Percentiles rank a stretch among this genome's conserved stretches.
Evolutionary conservation across 179 eudicot species (phyloP).

Genomic region (Dionaea muscipula): DNA sequence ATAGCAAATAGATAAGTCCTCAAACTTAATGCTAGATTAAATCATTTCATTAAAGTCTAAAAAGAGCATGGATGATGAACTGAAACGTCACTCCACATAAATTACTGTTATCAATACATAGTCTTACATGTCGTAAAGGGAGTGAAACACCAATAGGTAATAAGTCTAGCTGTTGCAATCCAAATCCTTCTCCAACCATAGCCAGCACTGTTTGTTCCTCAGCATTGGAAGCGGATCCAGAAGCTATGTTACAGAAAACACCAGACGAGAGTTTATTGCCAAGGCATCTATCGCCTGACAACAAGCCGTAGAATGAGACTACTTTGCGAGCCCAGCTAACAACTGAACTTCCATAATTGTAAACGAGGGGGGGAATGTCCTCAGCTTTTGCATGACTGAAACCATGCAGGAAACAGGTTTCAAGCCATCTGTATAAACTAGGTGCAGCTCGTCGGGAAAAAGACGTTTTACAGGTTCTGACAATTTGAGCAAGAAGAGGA

Average conservation of each 20-base stretch:
- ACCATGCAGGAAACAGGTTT: slow-evolving; percentile 67
- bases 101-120: background rate
- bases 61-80: background rate
- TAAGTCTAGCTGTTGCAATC: slow-evolving; percentile 83
- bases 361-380: slow-evolving; percentile 72
- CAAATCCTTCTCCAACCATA: slow-evolving; percentile 95
- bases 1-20: background rate
- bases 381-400: slow-evolving; percentile 25
- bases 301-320: slow-evolving; percentile 69
- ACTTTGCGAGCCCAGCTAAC: slow-evolving; percentile 87
- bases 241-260: slow-evolving; percentile 62
- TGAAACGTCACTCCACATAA: background rate
- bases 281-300: slow-evolving; percentile 50
- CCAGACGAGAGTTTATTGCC: slow-evolving; percentile 67
- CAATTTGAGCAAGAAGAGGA: slow-evolving; percentile 48
- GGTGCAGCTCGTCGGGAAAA: slow-evolving; percentile 47
- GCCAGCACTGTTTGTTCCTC: slow-evolving; percentile 81
- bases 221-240: slow-evolving; percentile 45
- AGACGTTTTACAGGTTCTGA: slow-evolving; percentile 17
- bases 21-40: too few species aligned
- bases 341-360: slow-evolving; percentile 44
- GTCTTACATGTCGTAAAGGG: slow-evolving; percentile 84
- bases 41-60: too few species aligned
- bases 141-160: slow-evolving; percentile 91
- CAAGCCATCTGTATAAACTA: slow-evolving; percentile 86